These are phyloP conservation scores for Mycosphaerella sp. DNA, from an alignment of 2,329 filamentous ascomycete genomes.

Conservation along the genomic window DNA sequence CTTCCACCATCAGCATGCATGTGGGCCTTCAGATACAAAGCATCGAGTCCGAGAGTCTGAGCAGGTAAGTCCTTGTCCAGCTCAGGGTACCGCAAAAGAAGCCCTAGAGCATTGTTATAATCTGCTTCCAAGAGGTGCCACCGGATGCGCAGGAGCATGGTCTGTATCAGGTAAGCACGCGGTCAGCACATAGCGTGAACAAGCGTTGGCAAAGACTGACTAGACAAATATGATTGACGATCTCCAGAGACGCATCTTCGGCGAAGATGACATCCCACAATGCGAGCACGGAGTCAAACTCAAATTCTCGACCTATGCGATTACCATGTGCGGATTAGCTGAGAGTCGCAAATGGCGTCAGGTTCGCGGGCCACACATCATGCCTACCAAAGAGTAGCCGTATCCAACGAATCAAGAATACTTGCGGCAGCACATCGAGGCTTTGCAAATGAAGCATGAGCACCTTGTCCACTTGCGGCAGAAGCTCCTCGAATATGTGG, in stretches of 20 bases:
- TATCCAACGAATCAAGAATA: constrained; percentile 97
- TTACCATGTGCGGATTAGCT: neutral
- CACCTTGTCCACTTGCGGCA: constrained; percentile 75
- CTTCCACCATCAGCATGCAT: constrained; percentile 57
- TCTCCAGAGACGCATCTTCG: constrained; percentile 68
- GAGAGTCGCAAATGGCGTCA: too few relatives aligned
- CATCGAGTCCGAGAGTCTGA: constrained; percentile 69
- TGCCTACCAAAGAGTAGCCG: constrained; percentile 70
- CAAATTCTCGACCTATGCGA: constrained; percentile 64
- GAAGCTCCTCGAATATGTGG: constrained; percentile 75
- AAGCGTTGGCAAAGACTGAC: constrained; percentile 29
- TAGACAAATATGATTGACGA: constrained; percentile 87
- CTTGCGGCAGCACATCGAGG: constrained; percentile 89
- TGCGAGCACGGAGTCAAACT: constrained; percentile 73
- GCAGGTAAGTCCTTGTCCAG: constrained; percentile 23
- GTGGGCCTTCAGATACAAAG: constrained; percentile 64
- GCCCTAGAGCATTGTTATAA: constrained; percentile 75
- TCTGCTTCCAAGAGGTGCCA: constrained; percentile 85
- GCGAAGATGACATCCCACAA: constrained; percentile 93
- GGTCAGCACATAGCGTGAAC: neutral
- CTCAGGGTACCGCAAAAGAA: constrained; percentile 81
- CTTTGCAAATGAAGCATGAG: constrained; percentile 71
- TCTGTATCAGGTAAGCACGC: neutral
- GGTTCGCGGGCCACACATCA: too few relatives aligned
- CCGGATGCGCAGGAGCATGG: constrained; percentile 86